phyloP scores from a whole-genome alignment of 2,329 filamentous ascomycete genomes.

The Talaromyces pinophilus region DNA sequence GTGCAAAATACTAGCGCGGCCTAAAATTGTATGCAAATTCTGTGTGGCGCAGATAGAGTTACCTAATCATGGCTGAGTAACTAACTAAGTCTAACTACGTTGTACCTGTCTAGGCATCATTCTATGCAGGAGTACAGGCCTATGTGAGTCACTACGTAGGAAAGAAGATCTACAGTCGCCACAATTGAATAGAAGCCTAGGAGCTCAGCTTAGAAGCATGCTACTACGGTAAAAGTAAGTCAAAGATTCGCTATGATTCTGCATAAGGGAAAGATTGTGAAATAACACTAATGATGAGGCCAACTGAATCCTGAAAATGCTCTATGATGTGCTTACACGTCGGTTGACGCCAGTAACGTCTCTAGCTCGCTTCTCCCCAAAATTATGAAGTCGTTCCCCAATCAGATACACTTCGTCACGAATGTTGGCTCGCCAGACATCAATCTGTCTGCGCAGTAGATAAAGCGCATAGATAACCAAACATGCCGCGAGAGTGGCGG shows the following conservation, averaged over 20 bases:
- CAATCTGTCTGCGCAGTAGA: conserved; percentile 57
- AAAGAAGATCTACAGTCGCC: neutral
- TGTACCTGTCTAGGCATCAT: neutral
- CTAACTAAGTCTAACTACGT: neutral
- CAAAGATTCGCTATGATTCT: conserved; percentile 8
- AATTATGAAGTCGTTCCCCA: conserved; percentile 92
- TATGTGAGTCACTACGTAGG: neutral
- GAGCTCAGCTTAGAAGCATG: neutral
- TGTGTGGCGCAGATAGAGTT: conserved; percentile 12
- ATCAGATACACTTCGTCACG: conserved; percentile 95
- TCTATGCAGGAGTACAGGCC: neutral
- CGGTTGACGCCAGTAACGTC: conserved; percentile 41
- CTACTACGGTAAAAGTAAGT: neutral
- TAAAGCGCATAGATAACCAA: conserved; percentile 50
- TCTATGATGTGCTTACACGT: conserved; percentile 40
- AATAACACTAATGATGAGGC: neutral
- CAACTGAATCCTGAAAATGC: conserved; percentile 9
- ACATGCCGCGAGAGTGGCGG: conserved; percentile 58
- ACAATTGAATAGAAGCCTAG: neutral
- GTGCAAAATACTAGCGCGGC: neutral
- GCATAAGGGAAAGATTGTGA: neutral
- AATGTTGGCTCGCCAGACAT: conserved; percentile 76
- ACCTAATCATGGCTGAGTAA: conserved; percentile 2
- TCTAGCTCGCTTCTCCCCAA: conserved; percentile 62
- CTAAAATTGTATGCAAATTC: conserved; percentile 6